phyloP scores from a whole-genome alignment of 805 yeast genomes.

The Metschnikowia corniflorae region DNA sequence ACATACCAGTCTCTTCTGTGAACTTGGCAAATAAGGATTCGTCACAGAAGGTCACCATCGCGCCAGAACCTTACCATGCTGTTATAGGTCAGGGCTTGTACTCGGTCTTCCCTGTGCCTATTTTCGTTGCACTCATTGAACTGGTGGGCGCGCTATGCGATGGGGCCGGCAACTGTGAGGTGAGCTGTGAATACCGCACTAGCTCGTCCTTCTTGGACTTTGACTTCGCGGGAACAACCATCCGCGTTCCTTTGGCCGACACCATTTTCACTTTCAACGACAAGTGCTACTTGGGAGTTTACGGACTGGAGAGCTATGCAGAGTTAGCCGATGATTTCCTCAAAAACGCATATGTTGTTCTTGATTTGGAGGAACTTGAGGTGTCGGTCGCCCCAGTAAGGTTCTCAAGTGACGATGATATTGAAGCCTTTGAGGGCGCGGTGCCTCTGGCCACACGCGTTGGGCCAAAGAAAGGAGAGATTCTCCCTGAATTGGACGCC shows the following conservation, averaged over 20 bases:
- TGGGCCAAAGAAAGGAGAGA: too few species aligned
- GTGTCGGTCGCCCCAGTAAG: conserved; percentile 50
- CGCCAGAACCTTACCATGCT: conserved; percentile 3
- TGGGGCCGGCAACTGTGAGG: conserved; percentile 4
- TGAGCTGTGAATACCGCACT: conserved; percentile 8
- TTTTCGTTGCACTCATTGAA: conserved; percentile 19
- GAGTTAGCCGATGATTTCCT: conserved; percentile 65
- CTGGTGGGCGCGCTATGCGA: conserved; percentile 2
- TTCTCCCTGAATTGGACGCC: too few species aligned
- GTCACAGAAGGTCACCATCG: conserved; percentile 3
- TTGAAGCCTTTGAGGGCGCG: conserved; percentile 41
- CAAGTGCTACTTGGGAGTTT: conserved; percentile 25
- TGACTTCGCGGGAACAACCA: conserved; percentile 53
- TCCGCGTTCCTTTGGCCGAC: conserved; percentile 44
- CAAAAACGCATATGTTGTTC: conserved; percentile 61
- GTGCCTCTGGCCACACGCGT: conserved; percentile 60
- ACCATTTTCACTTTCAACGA: conserved; percentile 18
- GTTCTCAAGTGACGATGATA: conserved; percentile 28
- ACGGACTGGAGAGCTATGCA: conserved; percentile 37
- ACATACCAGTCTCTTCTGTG: too few species aligned
- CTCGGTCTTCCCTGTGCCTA: conserved; percentile 39
- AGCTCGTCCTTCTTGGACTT: conserved; percentile 22
- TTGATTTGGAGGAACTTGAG: conserved; percentile 53
- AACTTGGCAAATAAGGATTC: too few species aligned
- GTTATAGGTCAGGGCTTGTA: conserved; percentile 53